Evolutionary conservation across 1,284 basidiomycete genomes (phyloP), one percentile per base, ranked within the genome.

Genomic region (Ganoderma leucocontextum): DNA sequence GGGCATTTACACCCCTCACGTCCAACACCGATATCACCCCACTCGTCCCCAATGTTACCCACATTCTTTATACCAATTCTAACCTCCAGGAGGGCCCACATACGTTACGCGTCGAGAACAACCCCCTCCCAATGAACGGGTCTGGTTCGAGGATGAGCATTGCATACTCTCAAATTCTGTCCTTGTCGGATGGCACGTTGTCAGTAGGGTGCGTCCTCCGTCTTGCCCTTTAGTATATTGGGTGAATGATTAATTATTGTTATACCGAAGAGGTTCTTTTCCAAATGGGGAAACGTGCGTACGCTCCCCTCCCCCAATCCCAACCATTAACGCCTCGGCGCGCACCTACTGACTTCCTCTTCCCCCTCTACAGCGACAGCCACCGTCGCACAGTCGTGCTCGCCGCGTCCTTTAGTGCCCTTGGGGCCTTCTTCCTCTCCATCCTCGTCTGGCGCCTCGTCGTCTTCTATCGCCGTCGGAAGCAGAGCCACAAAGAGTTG

Each of bases 91-190:
- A 62, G 17, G 70, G 62, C 7, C n/a, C 8, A 1, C 72, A 73
- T 52, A 63, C 62, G 7, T 15, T 73, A 2, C 52, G 64, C 38
- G 62, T 73, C 19, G 64, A 69, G 62, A 73, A 73, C 67, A 67
- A 71, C 60, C 72, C 70, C 36, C 19, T 22, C 2, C 22, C 57
- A 0, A 8, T 9, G 1, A 36, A 42, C 33, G 36, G 47, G 12
- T n/a, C 42, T 2, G 60, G 58, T n/a, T 63, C 65, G 13, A 62
- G 35, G 42, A 44, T 73, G 62, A 65, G 65, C 52, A 62, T 73
- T 7, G 36, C 62, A 6, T 62, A 66, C 17, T 33, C 52, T 12
- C 52, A 38, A n/a, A 49, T 68, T 3, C 61, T 68, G 22, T 25
- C 57, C 12, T 22, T 10, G 0, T 38, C 10, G n/a, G 36, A 39